A percentile compares a stretch with the other conserved stretches of the same genome.
Evolutionary conservation across 441 rosid species (phyloP).

Genomic region (Erodium texanum): DNA sequence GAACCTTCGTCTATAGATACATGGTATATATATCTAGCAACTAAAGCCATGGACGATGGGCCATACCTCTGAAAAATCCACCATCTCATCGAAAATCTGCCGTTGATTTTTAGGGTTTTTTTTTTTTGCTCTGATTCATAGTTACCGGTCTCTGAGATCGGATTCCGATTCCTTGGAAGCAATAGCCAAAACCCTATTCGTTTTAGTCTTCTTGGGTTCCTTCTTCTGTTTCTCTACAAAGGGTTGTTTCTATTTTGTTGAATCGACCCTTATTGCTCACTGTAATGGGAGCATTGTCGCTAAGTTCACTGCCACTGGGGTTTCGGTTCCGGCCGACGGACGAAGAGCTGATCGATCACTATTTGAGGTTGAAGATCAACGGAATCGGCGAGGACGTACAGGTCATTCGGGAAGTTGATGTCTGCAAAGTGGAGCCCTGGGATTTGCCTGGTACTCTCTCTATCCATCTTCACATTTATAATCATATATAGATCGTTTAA

Average conservation of each 20-base stretch:
- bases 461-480: not conserved
- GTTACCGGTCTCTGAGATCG: not conserved
- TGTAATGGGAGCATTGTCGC: slow-evolving; percentile 20
- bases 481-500: too few species aligned
- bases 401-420: slow-evolving; percentile 65
- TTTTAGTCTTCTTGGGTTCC: not conserved
- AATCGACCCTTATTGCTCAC: too few species aligned
- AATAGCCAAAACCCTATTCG: not conserved
- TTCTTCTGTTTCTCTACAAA: not conserved
- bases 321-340: slow-evolving; percentile 45
- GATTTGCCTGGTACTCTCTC: slow-evolving; percentile 56
- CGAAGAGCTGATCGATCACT: slow-evolving; percentile 37
- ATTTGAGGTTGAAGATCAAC: slow-evolving; percentile 60
- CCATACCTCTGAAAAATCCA: not conserved
- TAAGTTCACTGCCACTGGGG: slow-evolving; percentile 36
- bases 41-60: not conserved
- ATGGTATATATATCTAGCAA: not conserved
- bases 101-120: not conserved
- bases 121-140: not conserved
- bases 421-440: slow-evolving; percentile 83
- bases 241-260: not conserved
- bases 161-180: not conserved
- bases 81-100: not conserved
- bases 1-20: not conserved
- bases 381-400: slow-evolving; percentile 38